Base-by-base conservation (phyloP, 805 yeast species). In the Lipomyces orientalis region DNA sequence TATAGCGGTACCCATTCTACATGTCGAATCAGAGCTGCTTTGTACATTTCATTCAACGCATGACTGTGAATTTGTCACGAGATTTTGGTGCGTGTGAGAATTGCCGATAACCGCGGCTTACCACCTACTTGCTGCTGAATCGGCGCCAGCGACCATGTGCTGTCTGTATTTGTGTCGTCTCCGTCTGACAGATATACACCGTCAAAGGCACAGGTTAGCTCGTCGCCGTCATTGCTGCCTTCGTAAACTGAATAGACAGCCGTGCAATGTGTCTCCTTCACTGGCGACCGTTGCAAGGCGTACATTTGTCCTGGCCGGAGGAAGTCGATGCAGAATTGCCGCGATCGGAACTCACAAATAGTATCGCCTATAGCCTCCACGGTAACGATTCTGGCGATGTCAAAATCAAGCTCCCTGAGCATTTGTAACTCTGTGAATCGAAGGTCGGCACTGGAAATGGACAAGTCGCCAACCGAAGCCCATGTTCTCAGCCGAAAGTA, bases 311-410 rank as follows among this genome's bases (percentile, higher is more conserved):
- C 10, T 8, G 22, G 49, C n/a, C n/a, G 49, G 55, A 52, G 19
- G 55, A 52, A 52, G 55, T 52, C 55, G n/a, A 25, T 12, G n/a
- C 31, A 31, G 29, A 25, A 31, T 25, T 52, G 55, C 12, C 55
- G 34, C 33, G 55, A 52, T 10, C 19, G 29, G 22, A 52, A 52
- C 31, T 52, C 55, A 52, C 14, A 22, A 10, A 52, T 52, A 7
- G 55, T 52, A 52, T 25, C 6, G 16, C 2, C 55, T 25, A 52
- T 22, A 25, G 55, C 55, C 16, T 52, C 55, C 12, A 31, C 2
- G 8, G 29, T 52, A 25, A 52, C 12, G 22, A 52, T 52, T n/a
- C 34, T 31, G 16, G 34, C 55, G 14, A 52, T 52, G 6, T 25
- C 55, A 31, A 52, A 52, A 8, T 52, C 22, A 5, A 52, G 34